These are phyloP conservation scores for Jatropha podagrica DNA, from an alignment of 441 rosid species.

Conservation along the genomic window DNA sequence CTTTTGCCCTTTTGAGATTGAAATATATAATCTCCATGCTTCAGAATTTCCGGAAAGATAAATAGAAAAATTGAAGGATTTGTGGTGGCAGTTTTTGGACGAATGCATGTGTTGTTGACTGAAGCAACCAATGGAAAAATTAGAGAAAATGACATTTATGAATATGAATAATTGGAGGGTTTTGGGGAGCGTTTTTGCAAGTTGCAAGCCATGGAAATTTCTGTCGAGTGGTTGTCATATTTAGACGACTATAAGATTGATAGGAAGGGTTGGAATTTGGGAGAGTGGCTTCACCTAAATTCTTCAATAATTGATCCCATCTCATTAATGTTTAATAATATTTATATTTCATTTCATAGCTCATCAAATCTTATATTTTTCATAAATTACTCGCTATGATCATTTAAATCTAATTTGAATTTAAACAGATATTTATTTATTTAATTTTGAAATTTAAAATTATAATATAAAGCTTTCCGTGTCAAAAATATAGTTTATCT, in stretches of 20 bases:
- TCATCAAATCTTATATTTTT: slow-evolving; percentile 5
- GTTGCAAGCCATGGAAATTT: not conserved
- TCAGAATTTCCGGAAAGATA: not conserved
- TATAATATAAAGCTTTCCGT: too few species aligned
- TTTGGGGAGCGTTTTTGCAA: not conserved
- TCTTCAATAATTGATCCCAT: slow-evolving; percentile 27
- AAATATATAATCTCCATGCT: not conserved
- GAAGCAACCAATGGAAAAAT: not conserved
- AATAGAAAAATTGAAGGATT: not conserved
- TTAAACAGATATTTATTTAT: too few species aligned
- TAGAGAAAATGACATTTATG: slow-evolving; percentile 18
- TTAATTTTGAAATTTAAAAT: too few species aligned
- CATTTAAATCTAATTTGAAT: too few species aligned
- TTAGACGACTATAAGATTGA: slow-evolving; percentile 10
- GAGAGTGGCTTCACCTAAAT: slow-evolving; percentile 22
- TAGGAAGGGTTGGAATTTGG: slow-evolving; percentile 14
- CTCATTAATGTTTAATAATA: slow-evolving; percentile 4
- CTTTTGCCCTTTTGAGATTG: not conserved
- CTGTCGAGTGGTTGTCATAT: slow-evolving; percentile 2
- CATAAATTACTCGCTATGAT: too few species aligned
- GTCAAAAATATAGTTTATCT: too few species aligned
- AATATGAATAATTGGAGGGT: slow-evolving; percentile 1
- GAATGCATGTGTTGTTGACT: not conserved
- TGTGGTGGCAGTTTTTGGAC: not conserved
- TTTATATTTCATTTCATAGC: not conserved